Conservation (phyloP, 495 filamentous ascomycete genomes). For the Tuber indicum region DNA sequence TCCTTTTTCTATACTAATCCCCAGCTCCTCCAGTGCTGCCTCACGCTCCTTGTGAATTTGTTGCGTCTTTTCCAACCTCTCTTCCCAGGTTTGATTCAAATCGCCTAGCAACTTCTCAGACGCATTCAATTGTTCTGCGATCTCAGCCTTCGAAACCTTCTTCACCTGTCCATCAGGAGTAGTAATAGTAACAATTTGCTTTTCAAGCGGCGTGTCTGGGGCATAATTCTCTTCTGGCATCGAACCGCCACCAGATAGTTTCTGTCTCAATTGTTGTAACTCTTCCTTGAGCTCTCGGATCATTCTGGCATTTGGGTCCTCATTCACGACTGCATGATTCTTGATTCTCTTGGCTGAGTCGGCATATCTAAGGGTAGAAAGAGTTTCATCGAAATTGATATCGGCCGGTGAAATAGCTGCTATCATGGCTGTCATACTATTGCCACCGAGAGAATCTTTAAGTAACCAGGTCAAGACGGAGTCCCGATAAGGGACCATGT, state of each 20-base stretch:
- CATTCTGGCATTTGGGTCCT: conserved; percentile 98
- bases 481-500: conserved; percentile 94
- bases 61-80: conserved; percentile 91
- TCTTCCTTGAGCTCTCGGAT: conserved; percentile 97
- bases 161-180: conserved; percentile 78
- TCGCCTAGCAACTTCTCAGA: conserved; percentile 88
- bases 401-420: conserved; percentile 96
- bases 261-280: conserved; percentile 74
- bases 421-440: conserved; percentile 99
- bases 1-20: conserved; percentile 97
- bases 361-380: conserved; percentile 91
- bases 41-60: conserved; percentile 97
- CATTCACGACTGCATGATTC: conserved; percentile 99
- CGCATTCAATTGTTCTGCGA: conserved; percentile 79
- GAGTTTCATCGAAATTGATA: conserved; percentile 98
- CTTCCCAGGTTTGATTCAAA: conserved; percentile 98
- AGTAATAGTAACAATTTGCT: conserved; percentile 94
- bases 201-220: conserved; percentile 81
- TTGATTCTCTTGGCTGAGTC: conserved; percentile 98
- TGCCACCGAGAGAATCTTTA: conserved; percentile 95
- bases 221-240: conserved; percentile 74
- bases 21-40: conserved; percentile 87
- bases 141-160: conserved; percentile 96
- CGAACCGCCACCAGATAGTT: conserved; percentile 63
- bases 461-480: conserved; percentile 93